Base-by-base conservation (phyloP, 345 rosid genomes). In the Streptanthus diversifolius region DNA sequence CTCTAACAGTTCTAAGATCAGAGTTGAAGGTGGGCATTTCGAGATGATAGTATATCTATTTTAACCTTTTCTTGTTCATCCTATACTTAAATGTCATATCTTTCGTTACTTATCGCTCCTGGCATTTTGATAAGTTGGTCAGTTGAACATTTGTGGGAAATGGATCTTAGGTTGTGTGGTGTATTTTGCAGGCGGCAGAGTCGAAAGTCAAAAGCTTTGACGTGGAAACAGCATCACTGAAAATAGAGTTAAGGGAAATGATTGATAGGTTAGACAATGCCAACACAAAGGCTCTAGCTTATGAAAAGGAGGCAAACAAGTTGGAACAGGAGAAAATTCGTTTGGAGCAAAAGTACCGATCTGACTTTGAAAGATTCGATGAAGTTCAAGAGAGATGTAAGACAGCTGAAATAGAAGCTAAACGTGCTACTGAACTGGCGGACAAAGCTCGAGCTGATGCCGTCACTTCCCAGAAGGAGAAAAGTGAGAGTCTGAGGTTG, bases 361-460 rank as follows among this genome's bases (percentile, higher is more conserved):
- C 98, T 27, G 96, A 86, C 69, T 95, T 92, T 76, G 82, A 78
- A 67, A 86, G 96, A 74, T 88, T 95, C 70, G 99, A 87, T 41
- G 95, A 87, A 79, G 83, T 90, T 70, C 87, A 90, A 79, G 86
- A 85, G 75, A 82, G 98, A 79, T 91, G 96, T 74, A 87, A 76
- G 57, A 65, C 11, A 56, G 97, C 99, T 74, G 99, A 95, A 81
- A 83, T 73, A 57, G 98, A 90, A 82, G 93, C 88, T 32, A 92
- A 87, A 80, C 88, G 90, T 62, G 96, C 98, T 35, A 87, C 86
- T 43, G 98, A 95, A 63, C 19, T 87, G 68, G 99, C 99, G 25
- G 97, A 92, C 67, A 88, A 54, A 80, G 98, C 93, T 49, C 96
- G 88, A 36, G 80, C 82, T 56, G 99, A 95, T 71, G 96, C 98